Percentiles rank a stretch among this genome's conserved stretches.
These are phyloP conservation scores for Aspergillus cavernicola DNA, from an alignment of 495 filamentous ascomycete species.

Conservation along the genomic window DNA sequence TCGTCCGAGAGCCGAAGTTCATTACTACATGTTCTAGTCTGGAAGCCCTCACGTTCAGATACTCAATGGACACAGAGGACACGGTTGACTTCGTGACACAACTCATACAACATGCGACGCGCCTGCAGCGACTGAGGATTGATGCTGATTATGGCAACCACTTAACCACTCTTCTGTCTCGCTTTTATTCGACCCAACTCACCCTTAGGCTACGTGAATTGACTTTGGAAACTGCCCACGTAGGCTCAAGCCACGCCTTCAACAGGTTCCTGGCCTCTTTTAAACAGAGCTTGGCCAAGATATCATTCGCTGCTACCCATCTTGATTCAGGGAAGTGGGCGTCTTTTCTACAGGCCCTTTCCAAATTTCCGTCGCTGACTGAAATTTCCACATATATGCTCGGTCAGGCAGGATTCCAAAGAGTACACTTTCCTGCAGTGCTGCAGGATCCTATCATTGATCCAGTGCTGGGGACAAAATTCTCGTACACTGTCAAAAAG, in stretches of 20 bases:
- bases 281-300: neutral
- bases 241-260: neutral
- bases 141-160: neutral
- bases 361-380: neutral
- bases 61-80: neutral
- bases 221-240: neutral
- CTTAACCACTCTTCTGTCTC: neutral
- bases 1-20: neutral
- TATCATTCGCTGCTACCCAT: neutral
- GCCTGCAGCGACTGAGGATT: neutral
- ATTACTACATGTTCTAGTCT: neutral
- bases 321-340: neutral
- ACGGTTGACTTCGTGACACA: neutral
- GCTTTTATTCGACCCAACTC: neutral
- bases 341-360: neutral
- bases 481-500: neutral
- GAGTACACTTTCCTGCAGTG: neutral
- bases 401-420: too few species aligned
- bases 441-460: neutral
- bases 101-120: neutral
- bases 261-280: neutral
- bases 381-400: neutral
- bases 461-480: neutral
- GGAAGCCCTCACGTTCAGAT: neutral
- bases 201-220: neutral